Base-by-base conservation (phyloP, 2,329 filamentous ascomycete species). In the Trichoderma atroviride region DNA sequence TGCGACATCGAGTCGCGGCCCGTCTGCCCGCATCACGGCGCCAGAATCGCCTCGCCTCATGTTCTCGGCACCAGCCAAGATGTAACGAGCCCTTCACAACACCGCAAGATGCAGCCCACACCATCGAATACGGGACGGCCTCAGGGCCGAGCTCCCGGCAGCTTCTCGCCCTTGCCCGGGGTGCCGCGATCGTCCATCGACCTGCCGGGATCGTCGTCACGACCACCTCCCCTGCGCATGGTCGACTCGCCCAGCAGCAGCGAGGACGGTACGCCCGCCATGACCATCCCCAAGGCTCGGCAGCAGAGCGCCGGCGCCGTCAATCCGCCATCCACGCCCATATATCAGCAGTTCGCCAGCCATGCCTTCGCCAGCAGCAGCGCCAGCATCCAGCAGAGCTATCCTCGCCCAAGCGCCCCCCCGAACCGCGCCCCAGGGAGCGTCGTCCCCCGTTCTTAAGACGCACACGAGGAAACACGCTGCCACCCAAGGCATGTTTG, bases 401-500 rank as follows among this genome's bases (percentile, higher is more conserved):
- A 87, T 80, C 88, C 87, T 29, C 84, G 88, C 19, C 87, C 87
- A 52, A 83, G 80, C 6, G 79, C 77, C 7, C 71, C 71, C 76
- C 16, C 76, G 79, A 29, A 69, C 75, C 59, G 73, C 73, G 60
- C 72, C 77, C 60, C 75, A 78, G 72, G 74, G 75, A 66, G 71
- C 76, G 40, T 71, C 75, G 27, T 74, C 76, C 69, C 80, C 76
- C 61, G 72, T 73, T 67, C 77, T 75, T 63, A 82, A 81, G 71
- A 78, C 76, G 29, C 82, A 91, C 84, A 80, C 87, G 77, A 79
- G 90, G 80, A 90, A 89, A 73, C 87, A 92, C 74, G 92, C 92
- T 71, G 88, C 91, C 73, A 91, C 88, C 10, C 91, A 92, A 77
- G 92, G 92, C 75, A 87, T 90, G 75, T 94, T 94, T 76, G 92